A percentile compares a stretch with the other conserved stretches of the same genome.
Evolutionary conservation across 1,284 basidiomycete genomes (phyloP).

Genomic region (Xerocomus amazonicus): DNA sequence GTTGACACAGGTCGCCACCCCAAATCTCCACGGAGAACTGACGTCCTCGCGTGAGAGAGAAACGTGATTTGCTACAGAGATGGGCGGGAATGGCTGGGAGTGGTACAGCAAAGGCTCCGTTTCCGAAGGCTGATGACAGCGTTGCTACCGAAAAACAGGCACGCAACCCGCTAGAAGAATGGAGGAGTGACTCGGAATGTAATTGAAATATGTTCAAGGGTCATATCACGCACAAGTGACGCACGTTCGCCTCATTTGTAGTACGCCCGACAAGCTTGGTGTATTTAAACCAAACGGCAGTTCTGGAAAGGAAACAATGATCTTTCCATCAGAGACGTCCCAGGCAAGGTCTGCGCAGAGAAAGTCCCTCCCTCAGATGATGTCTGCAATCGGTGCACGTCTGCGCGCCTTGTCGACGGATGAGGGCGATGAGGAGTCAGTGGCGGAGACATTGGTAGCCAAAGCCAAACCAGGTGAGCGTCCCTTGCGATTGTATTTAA

Average conservation of each 20-base stretch:
- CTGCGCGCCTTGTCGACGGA: constrained; percentile 20
- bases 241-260: constrained; percentile 19
- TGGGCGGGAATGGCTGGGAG: neutral
- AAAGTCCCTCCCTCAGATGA: constrained; percentile 18
- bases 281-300: constrained; percentile 17
- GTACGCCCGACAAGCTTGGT: neutral
- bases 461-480: constrained; percentile 14
- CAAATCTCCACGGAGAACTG: neutral
- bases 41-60: neutral
- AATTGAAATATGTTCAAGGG: neutral
- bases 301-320: constrained; percentile 7
- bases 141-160: neutral
- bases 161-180: neutral
- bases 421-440: constrained; percentile 3
- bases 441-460: constrained; percentile 9
- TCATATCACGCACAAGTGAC: constrained; percentile 1
- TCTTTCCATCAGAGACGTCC: constrained; percentile 2
- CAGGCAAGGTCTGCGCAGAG: constrained; percentile 6
- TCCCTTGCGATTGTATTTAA: constrained; percentile 11
- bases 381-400: constrained; percentile 23
- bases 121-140: neutral
- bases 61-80: neutral
- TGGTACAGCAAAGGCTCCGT: neutral
- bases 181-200: neutral
- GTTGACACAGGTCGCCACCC: neutral